Evolutionary conservation across 139 green algal genomes (phyloP).

Genomic region (Chlorella sp.): DNA sequence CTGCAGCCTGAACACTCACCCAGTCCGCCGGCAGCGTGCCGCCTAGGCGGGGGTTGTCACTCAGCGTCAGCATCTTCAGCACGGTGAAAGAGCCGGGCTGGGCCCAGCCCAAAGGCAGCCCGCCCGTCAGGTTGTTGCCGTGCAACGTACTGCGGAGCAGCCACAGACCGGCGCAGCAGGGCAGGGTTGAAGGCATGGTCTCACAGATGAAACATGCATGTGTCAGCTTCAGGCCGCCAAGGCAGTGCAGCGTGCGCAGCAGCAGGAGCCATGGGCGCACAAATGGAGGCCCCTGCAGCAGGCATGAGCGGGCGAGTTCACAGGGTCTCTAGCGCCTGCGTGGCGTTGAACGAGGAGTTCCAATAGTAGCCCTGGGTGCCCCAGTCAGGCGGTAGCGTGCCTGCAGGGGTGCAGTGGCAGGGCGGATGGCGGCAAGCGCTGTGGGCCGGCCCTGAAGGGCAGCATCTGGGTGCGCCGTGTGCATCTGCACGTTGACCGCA

Average conservation of each 20-base stretch:
- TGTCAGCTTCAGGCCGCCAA: no score
- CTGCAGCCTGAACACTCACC: no score
- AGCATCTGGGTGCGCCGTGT: no score
- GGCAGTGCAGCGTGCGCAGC: no score
- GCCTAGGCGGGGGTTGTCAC: not conserved
- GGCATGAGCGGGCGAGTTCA: not conserved
- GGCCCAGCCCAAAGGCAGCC: slow-evolving; percentile 12
- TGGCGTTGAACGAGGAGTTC: slow-evolving; percentile 4
- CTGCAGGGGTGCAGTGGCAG: slow-evolving; percentile 13
- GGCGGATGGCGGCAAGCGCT: no score
- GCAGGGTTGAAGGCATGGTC: not conserved
- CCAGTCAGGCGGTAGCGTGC: slow-evolving; percentile 37
- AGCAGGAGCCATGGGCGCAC: no score
- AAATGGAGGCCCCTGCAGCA: no score
- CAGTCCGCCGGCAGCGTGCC: slow-evolving; percentile 8
- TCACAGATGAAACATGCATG: no score
- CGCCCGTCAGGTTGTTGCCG: slow-evolving; percentile 26
- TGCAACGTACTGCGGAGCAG: slow-evolving; percentile 20
- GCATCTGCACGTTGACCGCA: no score
- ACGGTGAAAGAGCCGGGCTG: not conserved
- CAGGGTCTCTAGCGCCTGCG: slow-evolving; percentile 25
- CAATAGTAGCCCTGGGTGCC: slow-evolving; percentile 27
- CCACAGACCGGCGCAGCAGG: not conserved
- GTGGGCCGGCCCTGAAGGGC: no score
- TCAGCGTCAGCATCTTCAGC: slow-evolving; percentile 30